phyloP scores from a whole-genome alignment of 1,139 yeast genomes.

The Candida freyschussii region DNA sequence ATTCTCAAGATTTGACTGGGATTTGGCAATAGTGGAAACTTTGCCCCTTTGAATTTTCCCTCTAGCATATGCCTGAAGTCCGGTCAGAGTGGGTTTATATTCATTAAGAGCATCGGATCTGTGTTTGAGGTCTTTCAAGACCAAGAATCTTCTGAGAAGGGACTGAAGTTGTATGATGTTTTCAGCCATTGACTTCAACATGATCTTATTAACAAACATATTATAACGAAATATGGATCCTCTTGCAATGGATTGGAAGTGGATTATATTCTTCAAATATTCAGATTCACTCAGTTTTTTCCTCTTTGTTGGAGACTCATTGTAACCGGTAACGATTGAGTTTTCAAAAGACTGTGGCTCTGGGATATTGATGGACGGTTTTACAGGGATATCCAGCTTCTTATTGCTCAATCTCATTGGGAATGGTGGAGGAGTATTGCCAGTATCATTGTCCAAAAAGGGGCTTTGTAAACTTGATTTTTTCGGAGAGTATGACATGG shows the following conservation, averaged over 20 bases:
- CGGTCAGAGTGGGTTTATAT: constrained; percentile 13
- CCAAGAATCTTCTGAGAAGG: constrained; percentile 28
- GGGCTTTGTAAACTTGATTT: constrained; percentile 9
- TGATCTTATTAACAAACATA: constrained; percentile 56
- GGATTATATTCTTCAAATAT: constrained; percentile 32
- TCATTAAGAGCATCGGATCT: constrained; percentile 8
- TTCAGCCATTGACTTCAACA: constrained; percentile 50
- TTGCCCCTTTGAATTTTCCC: constrained; percentile 21
- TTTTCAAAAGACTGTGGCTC: constrained; percentile 5
- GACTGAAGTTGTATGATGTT: constrained; percentile 40
- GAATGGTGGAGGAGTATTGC: constrained; percentile 8
- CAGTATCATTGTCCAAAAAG: constrained; percentile 11
- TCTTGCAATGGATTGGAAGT: constrained; percentile 57
- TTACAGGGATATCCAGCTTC: no score
- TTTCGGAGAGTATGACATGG: constrained; percentile 4
- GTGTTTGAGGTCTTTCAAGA: constrained; percentile 8
- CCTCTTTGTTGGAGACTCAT: constrained; percentile 30
- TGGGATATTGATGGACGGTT: not conserved
- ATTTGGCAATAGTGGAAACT: constrained; percentile 6
- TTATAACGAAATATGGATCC: constrained; percentile 62
- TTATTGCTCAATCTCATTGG: no score
- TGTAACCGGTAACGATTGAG: constrained; percentile 11
- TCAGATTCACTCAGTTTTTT: constrained; percentile 30
- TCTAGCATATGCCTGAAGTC: constrained; percentile 24
- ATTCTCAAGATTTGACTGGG: constrained; percentile 12